phyloP scores from a whole-genome alignment of 176 grass and related monocot genomes.

The Coix lacrymajobi region DNA sequence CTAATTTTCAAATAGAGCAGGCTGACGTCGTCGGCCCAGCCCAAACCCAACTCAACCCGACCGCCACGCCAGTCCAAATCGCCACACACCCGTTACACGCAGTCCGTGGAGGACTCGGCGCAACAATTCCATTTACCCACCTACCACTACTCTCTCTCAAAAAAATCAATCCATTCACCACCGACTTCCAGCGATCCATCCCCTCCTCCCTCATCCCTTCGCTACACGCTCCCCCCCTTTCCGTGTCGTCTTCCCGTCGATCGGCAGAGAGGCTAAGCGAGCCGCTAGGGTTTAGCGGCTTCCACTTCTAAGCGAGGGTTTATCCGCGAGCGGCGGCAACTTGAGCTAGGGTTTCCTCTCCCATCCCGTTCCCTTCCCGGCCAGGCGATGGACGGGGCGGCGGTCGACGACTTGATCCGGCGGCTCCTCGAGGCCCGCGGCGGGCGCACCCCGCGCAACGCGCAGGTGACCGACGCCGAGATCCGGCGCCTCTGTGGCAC shows the following conservation, averaged over 20 bases:
- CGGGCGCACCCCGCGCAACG: constrained; percentile 51
- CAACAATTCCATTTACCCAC: too few species aligned
- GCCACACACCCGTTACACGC: too few species aligned
- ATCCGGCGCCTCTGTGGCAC: constrained; percentile 70
- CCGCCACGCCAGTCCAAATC: neutral
- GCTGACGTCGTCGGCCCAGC: neutral
- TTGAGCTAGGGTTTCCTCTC: constrained; percentile 5
- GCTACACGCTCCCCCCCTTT: neutral
- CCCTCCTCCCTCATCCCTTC: too few species aligned
- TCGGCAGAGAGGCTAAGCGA: neutral
- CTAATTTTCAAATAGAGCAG: neutral
- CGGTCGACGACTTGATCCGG: constrained; percentile 65
- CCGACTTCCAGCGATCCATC: neutral
- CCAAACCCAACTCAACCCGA: neutral
- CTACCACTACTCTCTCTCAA: too few species aligned
- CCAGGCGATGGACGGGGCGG: constrained; percentile 44
- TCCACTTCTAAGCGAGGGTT: neutral
- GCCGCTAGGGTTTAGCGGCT: constrained; percentile 28
- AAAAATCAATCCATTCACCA: too few species aligned
- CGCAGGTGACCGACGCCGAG: constrained; percentile 68
- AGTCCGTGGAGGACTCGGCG: too few species aligned
- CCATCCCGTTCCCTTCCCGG: neutral
- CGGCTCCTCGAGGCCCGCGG: constrained; percentile 63
- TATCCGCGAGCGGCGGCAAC: neutral
- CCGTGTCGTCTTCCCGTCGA: neutral